These are phyloP conservation scores for Articulospora tetracladia DNA, from an alignment of 495 filamentous ascomycete genomes.

Conservation along the genomic window DNA sequence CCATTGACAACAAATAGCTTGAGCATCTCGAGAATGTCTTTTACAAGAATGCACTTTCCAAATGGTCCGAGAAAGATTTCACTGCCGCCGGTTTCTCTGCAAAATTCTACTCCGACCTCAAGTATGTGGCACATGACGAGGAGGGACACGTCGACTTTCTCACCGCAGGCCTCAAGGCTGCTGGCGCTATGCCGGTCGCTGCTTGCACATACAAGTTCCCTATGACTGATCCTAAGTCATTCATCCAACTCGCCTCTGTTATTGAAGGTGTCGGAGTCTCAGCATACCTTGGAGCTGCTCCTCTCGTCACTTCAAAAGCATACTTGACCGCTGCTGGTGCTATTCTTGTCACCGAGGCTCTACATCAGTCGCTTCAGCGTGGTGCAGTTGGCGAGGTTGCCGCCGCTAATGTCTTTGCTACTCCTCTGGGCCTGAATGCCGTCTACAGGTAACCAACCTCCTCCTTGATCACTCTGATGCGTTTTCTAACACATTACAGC, in stretches of 20 bases:
- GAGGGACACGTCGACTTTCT: constrained; percentile 43
- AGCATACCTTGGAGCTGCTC: constrained; percentile 60
- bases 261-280: constrained; percentile 54
- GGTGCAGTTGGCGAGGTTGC: constrained; percentile 40
- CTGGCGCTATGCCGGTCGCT: constrained; percentile 41
- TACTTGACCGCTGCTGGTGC: constrained; percentile 56
- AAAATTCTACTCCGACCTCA: constrained; percentile 47
- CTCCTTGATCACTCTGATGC: too few species aligned
- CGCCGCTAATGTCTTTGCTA: constrained; percentile 51
- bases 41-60: constrained; percentile 52
- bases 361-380: constrained; percentile 53
- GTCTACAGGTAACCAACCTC: constrained; percentile 36
- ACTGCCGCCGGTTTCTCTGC: constrained; percentile 43
- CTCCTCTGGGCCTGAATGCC: constrained; percentile 48
- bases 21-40: constrained; percentile 47
- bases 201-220: constrained; percentile 54
- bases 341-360: constrained; percentile 57
- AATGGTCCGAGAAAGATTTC: constrained; percentile 47
- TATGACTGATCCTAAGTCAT: constrained; percentile 37
- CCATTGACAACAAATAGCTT: constrained; percentile 17
- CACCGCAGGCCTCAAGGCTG: constrained; percentile 26
- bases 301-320: constrained; percentile 44
- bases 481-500: constrained; percentile 26
- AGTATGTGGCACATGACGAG: constrained; percentile 50
- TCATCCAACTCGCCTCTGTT: constrained; percentile 45